These are phyloP conservation scores for Candida endomychidarum DNA, from an alignment of 805 yeast genomes.

Conservation along the genomic window DNA sequence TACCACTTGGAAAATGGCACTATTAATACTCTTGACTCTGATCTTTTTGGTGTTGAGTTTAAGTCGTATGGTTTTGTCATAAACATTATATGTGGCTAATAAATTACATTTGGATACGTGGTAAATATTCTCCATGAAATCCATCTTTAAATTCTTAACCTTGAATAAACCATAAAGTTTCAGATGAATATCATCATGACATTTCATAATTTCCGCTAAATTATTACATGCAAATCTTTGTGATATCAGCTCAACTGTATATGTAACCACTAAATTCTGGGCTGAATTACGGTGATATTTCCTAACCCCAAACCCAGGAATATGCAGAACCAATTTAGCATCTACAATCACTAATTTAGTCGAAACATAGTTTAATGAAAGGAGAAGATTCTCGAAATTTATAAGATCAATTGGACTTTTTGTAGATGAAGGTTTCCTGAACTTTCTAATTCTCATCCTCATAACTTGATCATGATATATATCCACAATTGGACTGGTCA, in stretches of 20 bases:
- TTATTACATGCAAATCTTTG: conserved; percentile 27
- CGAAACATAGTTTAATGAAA: conserved; percentile 14
- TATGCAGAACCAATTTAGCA: conserved; percentile 26
- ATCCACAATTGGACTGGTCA: conserved; percentile 37
- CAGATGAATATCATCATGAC: conserved; percentile 4
- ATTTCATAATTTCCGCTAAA: conserved; percentile 6
- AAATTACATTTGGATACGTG: conserved; percentile 27
- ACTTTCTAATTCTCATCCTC: conserved; percentile 13
- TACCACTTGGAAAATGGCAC: conserved; percentile 35
- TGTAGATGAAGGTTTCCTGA: conserved; percentile 9
- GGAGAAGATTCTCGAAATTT: conserved; percentile 18
- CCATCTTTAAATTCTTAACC: conserved; percentile 29
- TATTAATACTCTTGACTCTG: conserved; percentile 35
- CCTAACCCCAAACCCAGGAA: conserved; percentile 25
- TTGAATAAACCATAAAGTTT: conserved; percentile 27
- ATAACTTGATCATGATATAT: conserved; percentile 40
- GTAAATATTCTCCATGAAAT: conserved; percentile 32
- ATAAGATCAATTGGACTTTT: conserved; percentile 8
- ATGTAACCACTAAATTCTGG: conserved; percentile 26
- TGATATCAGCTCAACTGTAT: conserved; percentile 23
- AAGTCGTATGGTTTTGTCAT: conserved; percentile 21
- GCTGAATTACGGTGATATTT: conserved; percentile 26
- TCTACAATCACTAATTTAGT: conserved; percentile 32
- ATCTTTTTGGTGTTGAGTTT: conserved; percentile 26
- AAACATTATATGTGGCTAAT: conserved; percentile 26